A percentile compares a stretch with the other conserved stretches of the same genome.
Evolutionary conservation across 73 alveolate species (phyloP).

Genomic region (Paramecium caudatum): DNA sequence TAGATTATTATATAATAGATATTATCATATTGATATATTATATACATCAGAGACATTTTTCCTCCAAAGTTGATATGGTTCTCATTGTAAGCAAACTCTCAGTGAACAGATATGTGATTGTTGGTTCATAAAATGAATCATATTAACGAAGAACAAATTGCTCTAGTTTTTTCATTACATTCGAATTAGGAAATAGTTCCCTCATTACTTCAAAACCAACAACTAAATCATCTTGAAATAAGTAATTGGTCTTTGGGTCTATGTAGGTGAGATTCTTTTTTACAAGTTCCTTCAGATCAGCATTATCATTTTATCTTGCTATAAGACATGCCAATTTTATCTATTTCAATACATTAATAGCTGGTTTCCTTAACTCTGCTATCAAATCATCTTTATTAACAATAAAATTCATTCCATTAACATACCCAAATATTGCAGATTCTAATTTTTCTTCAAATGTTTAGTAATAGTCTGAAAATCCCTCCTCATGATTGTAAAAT

Average conservation of each 20-base stretch:
- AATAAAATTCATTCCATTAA: neutral
- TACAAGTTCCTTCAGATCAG: neutral
- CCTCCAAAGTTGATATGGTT: neutral
- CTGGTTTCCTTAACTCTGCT: neutral
- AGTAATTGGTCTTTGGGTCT: neutral
- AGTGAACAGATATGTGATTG: neutral
- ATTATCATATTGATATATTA: no score
- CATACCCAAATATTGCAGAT: neutral
- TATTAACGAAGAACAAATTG: neutral
- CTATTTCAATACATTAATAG: neutral
- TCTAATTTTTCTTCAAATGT: neutral
- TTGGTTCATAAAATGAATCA: constrained; percentile 28
- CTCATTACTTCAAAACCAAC: neutral
- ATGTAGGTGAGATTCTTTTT: neutral
- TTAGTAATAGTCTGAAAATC: neutral
- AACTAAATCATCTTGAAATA: neutral
- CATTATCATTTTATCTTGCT: neutral
- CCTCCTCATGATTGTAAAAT: neutral
- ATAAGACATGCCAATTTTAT: constrained; percentile 6
- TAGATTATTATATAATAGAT: no score
- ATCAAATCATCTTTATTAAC: neutral
- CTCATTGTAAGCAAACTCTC: neutral
- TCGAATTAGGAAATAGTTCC: neutral
- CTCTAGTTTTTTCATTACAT: neutral
- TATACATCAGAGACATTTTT: no score